Percentiles rank a stretch among this genome's conserved stretches.
phyloP scores from a whole-genome alignment of 129 eudicot species.

The Helianthus tuberosus region DNA sequence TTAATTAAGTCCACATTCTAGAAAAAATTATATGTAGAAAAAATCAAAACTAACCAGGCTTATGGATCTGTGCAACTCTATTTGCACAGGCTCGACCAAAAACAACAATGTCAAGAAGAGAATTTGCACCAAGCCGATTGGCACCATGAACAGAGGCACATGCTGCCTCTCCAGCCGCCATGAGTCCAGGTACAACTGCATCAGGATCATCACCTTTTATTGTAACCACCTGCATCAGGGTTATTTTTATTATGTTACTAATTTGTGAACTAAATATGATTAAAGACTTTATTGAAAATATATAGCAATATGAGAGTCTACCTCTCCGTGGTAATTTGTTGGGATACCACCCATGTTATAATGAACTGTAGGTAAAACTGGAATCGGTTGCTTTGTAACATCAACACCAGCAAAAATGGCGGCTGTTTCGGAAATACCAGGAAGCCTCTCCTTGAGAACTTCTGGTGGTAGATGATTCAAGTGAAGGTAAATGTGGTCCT shows the following conservation, averaged over 20 bases:
- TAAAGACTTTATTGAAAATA: no score
- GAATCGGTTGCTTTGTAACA: conserved; percentile 98
- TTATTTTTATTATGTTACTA: not conserved
- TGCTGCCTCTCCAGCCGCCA: conserved; percentile 99
- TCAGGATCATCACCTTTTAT: conserved; percentile 83
- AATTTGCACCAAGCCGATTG: conserved; percentile 94
- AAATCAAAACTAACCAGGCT: conserved; percentile 50
- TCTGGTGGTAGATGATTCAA: conserved; percentile 97
- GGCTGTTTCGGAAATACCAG: conserved; percentile 98
- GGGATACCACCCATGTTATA: conserved; percentile 99
- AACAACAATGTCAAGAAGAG: conserved; percentile 96
- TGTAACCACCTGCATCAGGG: conserved; percentile 64
- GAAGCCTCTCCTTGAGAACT: conserved; percentile 97
- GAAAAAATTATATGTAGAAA: not conserved
- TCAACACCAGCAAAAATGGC: conserved; percentile 99
- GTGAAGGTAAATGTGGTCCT: conserved; percentile 94
- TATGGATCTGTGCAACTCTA: conserved; percentile 80
- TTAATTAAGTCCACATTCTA: not conserved
- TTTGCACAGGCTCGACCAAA: conserved; percentile 99
- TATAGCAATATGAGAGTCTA: conserved; percentile 12
- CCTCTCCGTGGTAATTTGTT: conserved; percentile 96
- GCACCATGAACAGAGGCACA: conserved; percentile 99
- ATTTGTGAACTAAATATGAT: conserved; percentile 3
- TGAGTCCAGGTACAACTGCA: conserved; percentile 84
- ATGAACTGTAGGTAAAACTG: conserved; percentile 97